These are phyloP conservation scores for Diversispora epigaea DNA, from an alignment of 192 early-diverging fungal genomes.

Conservation along the genomic window DNA sequence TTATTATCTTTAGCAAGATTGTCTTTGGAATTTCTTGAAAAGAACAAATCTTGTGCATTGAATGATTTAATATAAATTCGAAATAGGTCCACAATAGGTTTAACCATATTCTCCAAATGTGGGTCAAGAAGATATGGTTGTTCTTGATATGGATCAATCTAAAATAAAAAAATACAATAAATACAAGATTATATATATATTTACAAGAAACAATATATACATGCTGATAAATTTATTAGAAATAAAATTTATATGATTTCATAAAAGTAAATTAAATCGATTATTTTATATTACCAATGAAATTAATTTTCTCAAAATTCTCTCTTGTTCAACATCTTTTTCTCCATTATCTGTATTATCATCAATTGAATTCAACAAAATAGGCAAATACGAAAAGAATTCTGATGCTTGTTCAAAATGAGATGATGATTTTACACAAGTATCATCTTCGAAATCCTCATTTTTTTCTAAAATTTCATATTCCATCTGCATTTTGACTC, in stretches of 20 bases:
- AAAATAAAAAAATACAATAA: neutral
- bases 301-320: constrained; percentile 14
- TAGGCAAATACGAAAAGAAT: constrained; percentile 8
- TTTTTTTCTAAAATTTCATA: constrained; percentile 1
- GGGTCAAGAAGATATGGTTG: constrained; percentile 75
- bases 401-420: constrained; percentile 29
- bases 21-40: constrained; percentile 34
- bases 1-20: constrained; percentile 29
- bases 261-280: neutral
- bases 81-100: constrained; percentile 58
- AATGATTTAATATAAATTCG: constrained; percentile 41
- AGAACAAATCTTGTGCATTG: neutral
- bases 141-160: constrained; percentile 71
- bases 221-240: neutral
- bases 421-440: neutral
- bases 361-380: neutral
- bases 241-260: neutral
- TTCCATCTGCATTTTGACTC: constrained; percentile 8
- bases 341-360: neutral
- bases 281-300: neutral
- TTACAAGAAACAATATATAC: neutral
- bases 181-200: neutral
- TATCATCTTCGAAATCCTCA: constrained; percentile 11
- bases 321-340: constrained; percentile 23
- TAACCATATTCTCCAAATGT: constrained; percentile 64